These are phyloP conservation scores for Aspergillus bertholletiae DNA, from an alignment of 495 filamentous ascomycete species.

Conservation along the genomic window DNA sequence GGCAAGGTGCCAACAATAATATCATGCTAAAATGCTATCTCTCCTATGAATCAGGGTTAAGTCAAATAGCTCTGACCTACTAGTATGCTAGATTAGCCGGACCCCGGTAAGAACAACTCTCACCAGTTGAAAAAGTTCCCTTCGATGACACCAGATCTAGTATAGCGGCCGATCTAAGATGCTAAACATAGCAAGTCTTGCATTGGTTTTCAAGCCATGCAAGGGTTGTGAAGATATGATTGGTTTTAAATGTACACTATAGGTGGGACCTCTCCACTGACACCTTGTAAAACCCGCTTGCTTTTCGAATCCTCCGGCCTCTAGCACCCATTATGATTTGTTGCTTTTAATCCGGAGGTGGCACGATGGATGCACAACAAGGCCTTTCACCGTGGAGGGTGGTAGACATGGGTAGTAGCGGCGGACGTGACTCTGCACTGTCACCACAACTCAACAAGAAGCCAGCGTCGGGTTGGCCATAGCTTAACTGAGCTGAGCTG, in stretches of 20 bases:
- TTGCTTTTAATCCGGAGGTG: slow-evolving; percentile 12
- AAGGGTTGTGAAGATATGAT: slow-evolving; percentile 22
- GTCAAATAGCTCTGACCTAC: too few species aligned
- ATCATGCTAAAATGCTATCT: background rate
- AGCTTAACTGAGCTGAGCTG: slow-evolving; percentile 1
- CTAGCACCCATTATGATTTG: background rate
- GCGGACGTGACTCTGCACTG: slow-evolving; percentile 36
- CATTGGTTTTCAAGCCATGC: slow-evolving; percentile 36
- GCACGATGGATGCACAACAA: slow-evolving; percentile 18
- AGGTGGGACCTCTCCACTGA: slow-evolving; percentile 7
- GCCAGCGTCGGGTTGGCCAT: background rate
- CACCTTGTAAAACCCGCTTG: slow-evolving; percentile 4
- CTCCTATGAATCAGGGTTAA: background rate
- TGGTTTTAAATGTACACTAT: slow-evolving; percentile 7
- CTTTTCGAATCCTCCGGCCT: slow-evolving; percentile 12
- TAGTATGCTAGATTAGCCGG: too few species aligned
- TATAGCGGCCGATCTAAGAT: slow-evolving; percentile 24
- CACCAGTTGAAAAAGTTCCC: background rate
- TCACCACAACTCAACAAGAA: slow-evolving; percentile 20
- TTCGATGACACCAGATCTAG: background rate
- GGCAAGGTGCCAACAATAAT: background rate
- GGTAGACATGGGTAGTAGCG: slow-evolving; percentile 12
- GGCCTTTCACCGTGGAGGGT: slow-evolving; percentile 3
- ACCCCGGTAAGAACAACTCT: too few species aligned
- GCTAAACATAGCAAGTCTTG: slow-evolving; percentile 44